Conservation (phyloP, 2,329 filamentous ascomycete genomes). For the Penicillium rolfsii region DNA sequence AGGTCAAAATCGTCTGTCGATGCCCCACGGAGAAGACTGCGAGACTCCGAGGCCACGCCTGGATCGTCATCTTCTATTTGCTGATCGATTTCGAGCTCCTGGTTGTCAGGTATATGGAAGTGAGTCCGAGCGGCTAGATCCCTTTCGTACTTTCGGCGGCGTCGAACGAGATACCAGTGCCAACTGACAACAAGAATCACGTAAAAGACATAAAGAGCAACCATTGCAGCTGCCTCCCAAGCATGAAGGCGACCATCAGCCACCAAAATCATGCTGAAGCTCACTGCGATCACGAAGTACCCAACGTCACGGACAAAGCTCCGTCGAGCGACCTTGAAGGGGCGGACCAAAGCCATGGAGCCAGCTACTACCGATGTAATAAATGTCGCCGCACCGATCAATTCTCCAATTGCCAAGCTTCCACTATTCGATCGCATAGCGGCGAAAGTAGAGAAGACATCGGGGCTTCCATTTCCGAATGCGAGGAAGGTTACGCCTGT, state of each 20-base stretch:
- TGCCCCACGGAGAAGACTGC: conserved; percentile 50
- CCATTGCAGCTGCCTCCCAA: conserved; percentile 92
- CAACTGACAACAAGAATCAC: conserved; percentile 84
- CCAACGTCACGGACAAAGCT: conserved; percentile 89
- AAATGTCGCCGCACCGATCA: conserved; percentile 93
- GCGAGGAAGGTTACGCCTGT: conserved; percentile 95
- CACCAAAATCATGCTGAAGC: conserved; percentile 84
- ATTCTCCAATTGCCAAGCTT: conserved; percentile 92
- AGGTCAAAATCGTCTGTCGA: conserved; percentile 67
- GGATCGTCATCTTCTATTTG: conserved; percentile 60
- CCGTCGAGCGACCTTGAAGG: conserved; percentile 86
- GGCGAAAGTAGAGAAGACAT: conserved; percentile 98
- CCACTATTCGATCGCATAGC: conserved; percentile 97
- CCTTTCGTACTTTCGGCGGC: conserved; percentile 63
- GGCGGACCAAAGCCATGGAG: conserved; percentile 94
- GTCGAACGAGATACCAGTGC: conserved; percentile 80
- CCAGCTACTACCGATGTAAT: conserved; percentile 96
- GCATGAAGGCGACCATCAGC: conserved; percentile 79
- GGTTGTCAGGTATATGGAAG: conserved; percentile 64
- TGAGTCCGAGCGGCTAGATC: conserved; percentile 75
- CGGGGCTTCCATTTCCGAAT: conserved; percentile 95
- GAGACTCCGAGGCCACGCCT: conserved; percentile 49
- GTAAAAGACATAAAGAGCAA: conserved; percentile 87
- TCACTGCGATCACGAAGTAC: conserved; percentile 86
- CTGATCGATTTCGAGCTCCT: conserved; percentile 61